phyloP scores from a whole-genome alignment of 1,139 yeast genomes.

The Hyphopichia wangnamkhiaoensis region DNA sequence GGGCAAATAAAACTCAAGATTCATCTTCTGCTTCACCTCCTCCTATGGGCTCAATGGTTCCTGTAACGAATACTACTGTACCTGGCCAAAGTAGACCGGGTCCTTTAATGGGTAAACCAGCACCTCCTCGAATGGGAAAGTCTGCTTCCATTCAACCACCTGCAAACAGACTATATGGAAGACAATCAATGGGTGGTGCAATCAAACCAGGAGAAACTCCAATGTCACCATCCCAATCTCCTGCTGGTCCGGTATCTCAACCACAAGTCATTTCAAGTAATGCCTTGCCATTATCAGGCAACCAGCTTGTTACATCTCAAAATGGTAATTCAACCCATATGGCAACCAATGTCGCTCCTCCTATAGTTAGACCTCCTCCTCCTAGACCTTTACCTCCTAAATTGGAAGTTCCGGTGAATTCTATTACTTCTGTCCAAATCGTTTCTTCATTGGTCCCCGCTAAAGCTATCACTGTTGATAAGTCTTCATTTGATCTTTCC shows the following conservation, averaged over 20 bases:
- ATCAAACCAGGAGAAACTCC: no score
- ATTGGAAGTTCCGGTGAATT: constrained; percentile 36
- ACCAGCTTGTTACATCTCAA: constrained; percentile 4
- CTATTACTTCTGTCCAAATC: constrained; percentile 17
- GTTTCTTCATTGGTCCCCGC: constrained; percentile 9
- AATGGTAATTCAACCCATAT: not conserved
- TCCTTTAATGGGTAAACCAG: constrained; percentile 45
- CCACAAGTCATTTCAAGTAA: no score
- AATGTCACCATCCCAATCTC: no score
- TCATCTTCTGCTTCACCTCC: constrained; percentile 1
- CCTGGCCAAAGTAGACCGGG: constrained; percentile 13
- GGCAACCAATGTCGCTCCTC: constrained; percentile 10
- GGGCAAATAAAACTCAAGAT: not conserved
- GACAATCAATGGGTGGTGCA: no score
- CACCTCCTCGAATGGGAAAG: constrained; percentile 43
- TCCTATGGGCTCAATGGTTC: constrained; percentile 7
- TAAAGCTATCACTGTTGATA: constrained; percentile 28
- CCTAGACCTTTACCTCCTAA: constrained; percentile 41
- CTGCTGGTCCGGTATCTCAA: no score
- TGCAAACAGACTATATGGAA: constrained; percentile 36
- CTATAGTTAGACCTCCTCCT: constrained; percentile 16
- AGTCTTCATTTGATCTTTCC: constrained; percentile 19
- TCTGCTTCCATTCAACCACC: constrained; percentile 54
- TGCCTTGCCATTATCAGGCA: no score
- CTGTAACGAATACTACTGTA: constrained; percentile 7